Evolutionary conservation across 108 stramenopile genomes (phyloP).

Genomic region (Nitzschia sp.): DNA sequence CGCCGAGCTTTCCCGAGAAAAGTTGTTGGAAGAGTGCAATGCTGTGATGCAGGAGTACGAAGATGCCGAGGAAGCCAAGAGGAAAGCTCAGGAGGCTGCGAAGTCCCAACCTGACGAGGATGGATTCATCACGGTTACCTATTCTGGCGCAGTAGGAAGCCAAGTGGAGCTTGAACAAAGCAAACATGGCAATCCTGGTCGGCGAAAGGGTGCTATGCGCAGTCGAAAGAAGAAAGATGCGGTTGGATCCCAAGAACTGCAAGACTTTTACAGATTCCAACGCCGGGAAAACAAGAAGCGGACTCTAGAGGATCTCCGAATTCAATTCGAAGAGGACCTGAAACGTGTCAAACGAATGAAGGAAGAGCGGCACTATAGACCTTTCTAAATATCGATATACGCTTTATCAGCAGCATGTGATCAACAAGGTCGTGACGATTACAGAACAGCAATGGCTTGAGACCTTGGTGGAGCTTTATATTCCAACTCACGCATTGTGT

Average conservation of each 20-base stretch:
- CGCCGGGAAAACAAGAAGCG: constrained; percentile 66
- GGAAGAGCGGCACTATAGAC: constrained; percentile 74
- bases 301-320: constrained; percentile 68
- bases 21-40: constrained; percentile 74
- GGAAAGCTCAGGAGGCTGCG: constrained; percentile 38
- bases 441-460: too few species aligned
- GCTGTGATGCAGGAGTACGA: constrained; percentile 70
- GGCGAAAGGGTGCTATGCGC: constrained; percentile 48
- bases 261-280: constrained; percentile 89
- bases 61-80: constrained; percentile 64
- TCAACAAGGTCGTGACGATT: too few species aligned
- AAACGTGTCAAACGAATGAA: constrained; percentile 80
- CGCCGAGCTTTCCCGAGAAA: constrained; percentile 38
- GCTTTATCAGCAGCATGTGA: too few species aligned
- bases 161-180: constrained; percentile 55
- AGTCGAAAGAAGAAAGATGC: constrained; percentile 59
- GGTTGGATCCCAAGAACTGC: constrained; percentile 50
- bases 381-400: constrained; percentile 55
- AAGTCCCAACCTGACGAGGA: constrained; percentile 73
- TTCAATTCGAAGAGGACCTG: constrained; percentile 79
- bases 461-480: too few species aligned
- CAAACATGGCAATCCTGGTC: constrained; percentile 13
- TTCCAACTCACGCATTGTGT: too few species aligned
- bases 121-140: constrained; percentile 83
- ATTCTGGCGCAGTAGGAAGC: constrained; percentile 50